Evolutionary conservation across 805 yeast genomes (phyloP).

Genomic region (Ogataea sp.): DNA sequence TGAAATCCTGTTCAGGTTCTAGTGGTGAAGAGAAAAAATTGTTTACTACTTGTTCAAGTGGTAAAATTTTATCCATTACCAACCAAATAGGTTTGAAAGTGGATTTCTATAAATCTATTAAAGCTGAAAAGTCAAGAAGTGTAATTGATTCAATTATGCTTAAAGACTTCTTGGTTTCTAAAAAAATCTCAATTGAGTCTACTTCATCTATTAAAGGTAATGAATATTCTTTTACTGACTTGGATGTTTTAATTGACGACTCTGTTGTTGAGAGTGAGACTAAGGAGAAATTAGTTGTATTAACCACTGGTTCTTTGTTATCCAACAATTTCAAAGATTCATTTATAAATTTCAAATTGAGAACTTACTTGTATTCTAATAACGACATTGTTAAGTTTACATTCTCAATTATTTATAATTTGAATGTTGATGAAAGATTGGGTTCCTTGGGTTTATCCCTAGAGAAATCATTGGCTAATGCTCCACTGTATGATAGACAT

Average conservation of each 20-base stretch:
- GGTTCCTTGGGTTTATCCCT: conserved; percentile 2
- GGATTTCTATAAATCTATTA: neutral
- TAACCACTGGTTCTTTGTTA: neutral
- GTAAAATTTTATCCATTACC: neutral
- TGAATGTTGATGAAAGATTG: conserved; percentile 1
- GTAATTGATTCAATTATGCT: neutral
- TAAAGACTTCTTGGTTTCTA: neutral
- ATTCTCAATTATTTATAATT: conserved; percentile 2
- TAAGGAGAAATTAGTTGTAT: neutral
- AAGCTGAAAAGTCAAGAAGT: too few species aligned
- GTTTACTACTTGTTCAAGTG: neutral
- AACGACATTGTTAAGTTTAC: conserved; percentile 2
- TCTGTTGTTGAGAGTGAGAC: neutral
- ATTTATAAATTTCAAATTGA: conserved; percentile 2
- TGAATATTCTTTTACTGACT: too few species aligned
- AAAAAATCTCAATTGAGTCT: neutral
- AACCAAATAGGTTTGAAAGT: neutral
- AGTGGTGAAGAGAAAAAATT: neutral
- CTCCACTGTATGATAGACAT: conserved; percentile 4
- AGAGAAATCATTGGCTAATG: neutral
- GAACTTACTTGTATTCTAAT: conserved; percentile 3
- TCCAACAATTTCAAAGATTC: neutral
- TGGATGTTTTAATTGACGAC: neutral
- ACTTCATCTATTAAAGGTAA: neutral
- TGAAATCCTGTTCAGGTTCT: too few species aligned